phyloP scores from a whole-genome alignment of 2,329 filamentous ascomycete species.

The Paracoccidioides lutzii region DNA sequence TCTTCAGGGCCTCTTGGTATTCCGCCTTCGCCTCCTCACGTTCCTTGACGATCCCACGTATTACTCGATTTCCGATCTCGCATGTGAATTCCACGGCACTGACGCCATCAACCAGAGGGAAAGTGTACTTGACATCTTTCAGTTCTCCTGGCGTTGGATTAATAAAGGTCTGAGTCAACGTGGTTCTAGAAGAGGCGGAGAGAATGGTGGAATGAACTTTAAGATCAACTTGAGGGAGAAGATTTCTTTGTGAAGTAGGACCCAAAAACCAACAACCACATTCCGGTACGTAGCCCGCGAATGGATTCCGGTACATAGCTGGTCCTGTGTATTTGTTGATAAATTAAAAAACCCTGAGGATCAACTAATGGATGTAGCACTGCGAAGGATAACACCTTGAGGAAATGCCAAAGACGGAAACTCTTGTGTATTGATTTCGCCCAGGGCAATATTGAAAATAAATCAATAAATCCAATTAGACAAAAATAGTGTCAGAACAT shows the following conservation, averaged over 20 bases:
- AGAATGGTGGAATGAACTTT: conserved; percentile 49
- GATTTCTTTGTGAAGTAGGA: conserved; percentile 27
- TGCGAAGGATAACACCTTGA: no score
- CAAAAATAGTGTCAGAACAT: no score
- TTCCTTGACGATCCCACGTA: conserved; percentile 53
- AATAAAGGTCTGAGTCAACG: conserved; percentile 46
- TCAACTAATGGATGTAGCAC: no score
- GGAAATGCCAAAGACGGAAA: no score
- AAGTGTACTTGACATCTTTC: conserved; percentile 49
- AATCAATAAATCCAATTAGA: no score
- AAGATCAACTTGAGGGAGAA: conserved; percentile 48
- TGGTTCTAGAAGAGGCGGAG: conserved; percentile 40
- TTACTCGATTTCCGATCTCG: conserved; percentile 43
- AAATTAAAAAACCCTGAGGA: no score
- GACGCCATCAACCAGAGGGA: conserved; percentile 61
- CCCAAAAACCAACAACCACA: not conserved
- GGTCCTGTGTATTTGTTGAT: no score
- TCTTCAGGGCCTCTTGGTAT: conserved; percentile 46
- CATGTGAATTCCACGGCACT: conserved; percentile 57
- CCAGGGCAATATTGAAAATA: no score
- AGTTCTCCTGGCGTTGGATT: conserved; percentile 42
- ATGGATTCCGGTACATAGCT: not conserved
- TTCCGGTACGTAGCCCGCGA: no score
- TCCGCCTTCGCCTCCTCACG: conserved; percentile 47
- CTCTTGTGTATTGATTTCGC: no score